Conservation (phyloP, 371 early-diverging fungal genomes). For the Mucor irregularis region DNA sequence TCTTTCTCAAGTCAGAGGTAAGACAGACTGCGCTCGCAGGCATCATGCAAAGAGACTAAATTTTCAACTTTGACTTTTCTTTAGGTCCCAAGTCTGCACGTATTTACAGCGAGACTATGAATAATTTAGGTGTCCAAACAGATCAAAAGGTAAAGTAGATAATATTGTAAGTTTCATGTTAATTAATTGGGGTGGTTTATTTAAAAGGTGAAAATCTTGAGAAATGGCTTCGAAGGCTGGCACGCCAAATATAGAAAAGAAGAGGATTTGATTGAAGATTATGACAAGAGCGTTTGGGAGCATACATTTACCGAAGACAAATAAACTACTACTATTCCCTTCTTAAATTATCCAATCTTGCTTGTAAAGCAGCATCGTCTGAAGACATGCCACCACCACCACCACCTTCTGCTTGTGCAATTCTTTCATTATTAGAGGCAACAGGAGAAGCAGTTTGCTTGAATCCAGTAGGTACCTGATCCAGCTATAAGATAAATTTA, state of each 20-base stretch:
- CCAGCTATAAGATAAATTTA: slow-evolving; percentile 44
- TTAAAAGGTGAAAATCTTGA: slow-evolving; percentile 62
- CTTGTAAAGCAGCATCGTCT: slow-evolving; percentile 88
- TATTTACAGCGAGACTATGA: slow-evolving; percentile 63
- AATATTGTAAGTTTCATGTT: slow-evolving; percentile 7
- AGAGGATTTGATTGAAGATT: slow-evolving; percentile 62
- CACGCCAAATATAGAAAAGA: slow-evolving; percentile 57
- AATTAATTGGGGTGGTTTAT: too few relatives aligned
- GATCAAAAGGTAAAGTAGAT: slow-evolving; percentile 24
- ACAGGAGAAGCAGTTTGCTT: slow-evolving; percentile 38
- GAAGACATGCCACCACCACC: slow-evolving; percentile 64
- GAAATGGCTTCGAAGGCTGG: slow-evolving; percentile 78
- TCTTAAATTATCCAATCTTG: slow-evolving; percentile 87
- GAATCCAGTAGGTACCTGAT: slow-evolving; percentile 59
- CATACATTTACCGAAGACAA: slow-evolving; percentile 15
- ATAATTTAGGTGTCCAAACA: slow-evolving; percentile 29
- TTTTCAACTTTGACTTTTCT: not conserved
- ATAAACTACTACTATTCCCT: slow-evolving; percentile 60
- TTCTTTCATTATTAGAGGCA: slow-evolving; percentile 40
- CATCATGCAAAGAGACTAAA: not conserved
- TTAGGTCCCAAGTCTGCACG: slow-evolving; percentile 81
- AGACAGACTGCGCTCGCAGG: too few relatives aligned
- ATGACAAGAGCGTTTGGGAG: slow-evolving; percentile 59
- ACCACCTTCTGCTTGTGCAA: slow-evolving; percentile 51
- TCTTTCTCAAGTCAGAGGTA: slow-evolving; percentile 76